phyloP scores from a whole-genome alignment of 352 stramenopile genomes.

The Phytophthora brassicae region DNA sequence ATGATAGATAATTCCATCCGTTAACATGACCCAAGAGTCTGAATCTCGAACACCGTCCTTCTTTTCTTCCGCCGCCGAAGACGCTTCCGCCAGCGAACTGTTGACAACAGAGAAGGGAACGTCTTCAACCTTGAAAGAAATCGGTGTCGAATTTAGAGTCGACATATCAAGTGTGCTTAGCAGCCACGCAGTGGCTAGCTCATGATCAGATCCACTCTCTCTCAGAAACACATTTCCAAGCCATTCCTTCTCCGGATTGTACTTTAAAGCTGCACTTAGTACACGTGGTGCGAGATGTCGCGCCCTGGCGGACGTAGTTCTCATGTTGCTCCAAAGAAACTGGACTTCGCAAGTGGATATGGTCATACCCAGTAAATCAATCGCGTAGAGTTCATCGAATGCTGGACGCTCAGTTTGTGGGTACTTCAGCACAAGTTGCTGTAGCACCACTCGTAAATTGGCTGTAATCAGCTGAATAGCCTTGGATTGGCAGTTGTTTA shows the following conservation, averaged over 20 bases:
- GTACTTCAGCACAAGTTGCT: slow-evolving; percentile 62
- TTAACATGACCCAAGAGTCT: slow-evolving; percentile 72
- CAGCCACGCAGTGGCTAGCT: slow-evolving; percentile 65
- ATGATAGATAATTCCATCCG: slow-evolving; percentile 65
- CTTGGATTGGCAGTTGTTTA: slow-evolving; percentile 31
- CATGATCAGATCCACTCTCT: slow-evolving; percentile 50
- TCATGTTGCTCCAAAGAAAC: slow-evolving; percentile 65
- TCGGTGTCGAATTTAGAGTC: slow-evolving; percentile 17
- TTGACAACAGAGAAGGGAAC: slow-evolving; percentile 29
- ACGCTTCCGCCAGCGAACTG: not conserved
- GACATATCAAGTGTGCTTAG: slow-evolving; percentile 64
- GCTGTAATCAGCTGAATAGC: slow-evolving; percentile 31
- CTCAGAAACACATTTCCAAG: slow-evolving; percentile 64
- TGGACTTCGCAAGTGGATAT: slow-evolving; percentile 59
- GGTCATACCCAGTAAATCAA: slow-evolving; percentile 67
- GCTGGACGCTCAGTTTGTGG: slow-evolving; percentile 26
- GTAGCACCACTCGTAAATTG: slow-evolving; percentile 46
- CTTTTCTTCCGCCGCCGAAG: not conserved
- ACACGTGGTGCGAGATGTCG: slow-evolving; percentile 62
- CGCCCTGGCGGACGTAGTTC: slow-evolving; percentile 36
- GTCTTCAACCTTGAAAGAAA: slow-evolving; percentile 24
- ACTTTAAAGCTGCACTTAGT: slow-evolving; percentile 57
- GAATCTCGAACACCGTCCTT: slow-evolving; percentile 34
- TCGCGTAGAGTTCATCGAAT: slow-evolving; percentile 60
- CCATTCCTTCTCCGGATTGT: slow-evolving; percentile 65